Conservation (phyloP, 345 rosid genomes). For the Eucalyptus sideroxylon region DNA sequence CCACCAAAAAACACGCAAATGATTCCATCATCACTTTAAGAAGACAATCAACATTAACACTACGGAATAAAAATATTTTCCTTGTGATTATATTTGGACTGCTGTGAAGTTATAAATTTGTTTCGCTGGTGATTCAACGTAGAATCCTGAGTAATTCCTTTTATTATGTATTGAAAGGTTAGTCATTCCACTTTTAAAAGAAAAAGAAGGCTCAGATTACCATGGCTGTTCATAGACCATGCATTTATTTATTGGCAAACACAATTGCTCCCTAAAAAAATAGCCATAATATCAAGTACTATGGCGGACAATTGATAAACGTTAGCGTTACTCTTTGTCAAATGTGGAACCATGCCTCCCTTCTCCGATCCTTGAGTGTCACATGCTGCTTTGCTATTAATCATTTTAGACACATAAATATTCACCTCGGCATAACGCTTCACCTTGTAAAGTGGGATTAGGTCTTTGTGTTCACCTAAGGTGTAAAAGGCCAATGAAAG, state of each 20-base stretch:
- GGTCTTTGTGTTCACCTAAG: not conserved
- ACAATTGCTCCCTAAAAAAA: not conserved
- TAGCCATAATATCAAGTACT: not conserved
- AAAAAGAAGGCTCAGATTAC: not conserved
- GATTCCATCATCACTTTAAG: too few relatives aligned
- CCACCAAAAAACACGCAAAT: too few relatives aligned
- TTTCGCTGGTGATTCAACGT: fast-evolving
- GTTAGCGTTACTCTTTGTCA: not conserved
- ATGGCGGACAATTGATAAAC: not conserved
- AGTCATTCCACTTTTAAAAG: fast-evolving
- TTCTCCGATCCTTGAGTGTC: not conserved
- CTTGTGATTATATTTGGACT: too few relatives aligned
- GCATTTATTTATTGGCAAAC: not conserved
- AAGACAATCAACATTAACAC: fast-evolving
- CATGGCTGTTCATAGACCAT: not conserved
- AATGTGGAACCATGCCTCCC: not conserved
- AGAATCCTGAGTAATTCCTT: not conserved
- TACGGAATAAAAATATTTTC: not conserved
- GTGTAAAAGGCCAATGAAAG: not conserved
- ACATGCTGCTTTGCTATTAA: fast-evolving
- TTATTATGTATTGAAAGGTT: not conserved
- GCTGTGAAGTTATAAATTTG: fast-evolving
- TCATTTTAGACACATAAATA: not conserved
- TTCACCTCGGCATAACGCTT: not conserved
- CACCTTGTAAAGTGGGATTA: not conserved